A percentile compares a stretch with the other conserved stretches of the same genome.
phyloP scores from a whole-genome alignment of 2,329 filamentous ascomycete genomes.

The Diaporthe batatas region DNA sequence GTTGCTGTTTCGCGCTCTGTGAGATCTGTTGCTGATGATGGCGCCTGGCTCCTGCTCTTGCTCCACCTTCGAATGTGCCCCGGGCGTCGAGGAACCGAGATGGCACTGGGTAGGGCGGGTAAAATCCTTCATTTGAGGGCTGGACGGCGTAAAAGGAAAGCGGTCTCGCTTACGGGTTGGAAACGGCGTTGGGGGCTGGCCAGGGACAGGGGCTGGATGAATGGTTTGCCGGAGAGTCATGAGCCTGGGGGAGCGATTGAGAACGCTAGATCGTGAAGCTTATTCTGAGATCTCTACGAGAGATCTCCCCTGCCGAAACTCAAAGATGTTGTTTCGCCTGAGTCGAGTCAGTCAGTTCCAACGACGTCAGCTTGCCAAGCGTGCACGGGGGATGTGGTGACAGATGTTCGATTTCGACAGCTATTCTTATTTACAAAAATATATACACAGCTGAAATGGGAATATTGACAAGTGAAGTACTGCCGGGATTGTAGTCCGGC shows the following conservation, averaged over 20 bases:
- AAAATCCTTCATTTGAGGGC: background rate
- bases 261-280: constrained; percentile 8
- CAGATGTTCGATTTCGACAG: too few relatives aligned
- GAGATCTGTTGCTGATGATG: constrained; percentile 26
- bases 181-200: constrained; percentile 4
- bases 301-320: constrained; percentile 7
- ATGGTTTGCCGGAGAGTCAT: background rate
- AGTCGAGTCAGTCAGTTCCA: background rate
- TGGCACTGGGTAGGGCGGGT: background rate
- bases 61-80: background rate
- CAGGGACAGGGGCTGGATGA: background rate
- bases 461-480: background rate
- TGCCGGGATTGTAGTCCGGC: background rate
- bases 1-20: constrained; percentile 17
- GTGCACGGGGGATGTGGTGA: background rate
- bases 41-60: too few relatives aligned
- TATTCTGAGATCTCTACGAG: background rate
- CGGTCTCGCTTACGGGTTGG: background rate
- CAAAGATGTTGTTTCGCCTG: constrained; percentile 1
- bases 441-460: constrained; percentile 13
- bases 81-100: background rate
- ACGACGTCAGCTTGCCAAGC: background rate
- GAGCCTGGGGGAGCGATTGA: background rate
- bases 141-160: background rate
- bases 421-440: background rate